Base-by-base conservation (phyloP, 441 rosid genomes). In the Breynia disticha region DNA sequence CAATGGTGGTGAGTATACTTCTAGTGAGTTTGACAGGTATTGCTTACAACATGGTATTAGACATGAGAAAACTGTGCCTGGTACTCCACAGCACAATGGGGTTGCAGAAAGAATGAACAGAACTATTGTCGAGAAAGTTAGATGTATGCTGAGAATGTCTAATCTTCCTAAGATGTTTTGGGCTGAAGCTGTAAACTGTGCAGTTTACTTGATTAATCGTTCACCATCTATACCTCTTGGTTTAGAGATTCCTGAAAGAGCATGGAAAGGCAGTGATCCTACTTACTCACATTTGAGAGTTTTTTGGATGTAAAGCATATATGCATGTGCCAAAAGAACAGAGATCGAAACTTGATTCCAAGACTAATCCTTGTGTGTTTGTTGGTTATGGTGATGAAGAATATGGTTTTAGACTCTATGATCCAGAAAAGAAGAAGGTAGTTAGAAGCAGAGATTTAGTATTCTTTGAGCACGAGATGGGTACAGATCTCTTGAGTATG, bases 1-100 rank as follows among this genome's bases (percentile, higher is more conserved):
- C 21, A 53, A 48, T 41, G 16, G 59, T 7, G 46, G 55, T 1
- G 55, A 46, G 17, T 53, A 59, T 37, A 52, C 54, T 0, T 47
- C 54, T 1, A 9, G 20, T 1, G 38, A 20, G 9, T 65, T 65
- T 54, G 39, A 39, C 6, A 1, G 14, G 2, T 15, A 43, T n/a
- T 55, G 15, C 11, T 11, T 19, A 20, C 4, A 56, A 1, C 4
- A 42, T 14, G 51, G 60, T 4, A 45, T 56, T 15, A 44, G 20
- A 16, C 59, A 55, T 55, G 21, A 18, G n/a, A 41, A 2, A 16
- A 65, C 11, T 19, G 32, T 7, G 3, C 35, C 1, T 49, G 16
- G 12, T 11, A 56, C 22, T 21, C 60, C 35, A 42, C 39, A 24
- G 16, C 15, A 45, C 4, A 45, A 45, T 5, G 17, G 0, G 1